phyloP scores from a whole-genome alignment of 73 alveolate genomes.

The Durusdinium trenchii region DNA sequence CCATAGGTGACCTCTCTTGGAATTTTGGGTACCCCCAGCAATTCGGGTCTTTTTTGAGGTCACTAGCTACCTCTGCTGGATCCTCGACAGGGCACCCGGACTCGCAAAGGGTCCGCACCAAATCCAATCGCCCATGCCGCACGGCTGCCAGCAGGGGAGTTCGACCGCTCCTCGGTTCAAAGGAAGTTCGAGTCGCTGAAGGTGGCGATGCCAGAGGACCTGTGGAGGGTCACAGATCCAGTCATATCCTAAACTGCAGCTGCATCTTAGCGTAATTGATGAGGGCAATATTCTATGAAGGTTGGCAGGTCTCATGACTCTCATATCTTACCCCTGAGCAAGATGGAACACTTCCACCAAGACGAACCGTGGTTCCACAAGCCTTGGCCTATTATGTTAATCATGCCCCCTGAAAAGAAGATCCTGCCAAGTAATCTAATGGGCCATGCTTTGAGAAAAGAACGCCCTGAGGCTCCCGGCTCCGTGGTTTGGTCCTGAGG shows the following conservation, averaged over 20 bases:
- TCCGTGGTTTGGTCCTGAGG: constrained; percentile 75
- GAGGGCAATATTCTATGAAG: too few relatives aligned
- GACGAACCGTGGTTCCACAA: too few relatives aligned
- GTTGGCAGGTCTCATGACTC: too few relatives aligned
- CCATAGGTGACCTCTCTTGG: not conserved
- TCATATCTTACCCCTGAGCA: too few relatives aligned
- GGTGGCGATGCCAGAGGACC: not conserved
- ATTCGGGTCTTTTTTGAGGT: too few relatives aligned
- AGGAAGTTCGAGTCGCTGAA: not conserved
- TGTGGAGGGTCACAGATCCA: not conserved
- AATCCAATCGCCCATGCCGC: constrained; percentile 69
- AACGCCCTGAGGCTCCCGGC: not conserved
- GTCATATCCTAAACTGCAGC: too few relatives aligned
- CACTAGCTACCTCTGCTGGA: not conserved
- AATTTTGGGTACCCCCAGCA: not conserved
- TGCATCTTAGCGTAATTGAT: too few relatives aligned
- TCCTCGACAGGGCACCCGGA: not conserved
- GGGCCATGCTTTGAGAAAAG: too few relatives aligned
- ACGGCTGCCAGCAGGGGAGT: constrained; percentile 89
- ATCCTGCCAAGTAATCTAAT: too few relatives aligned
- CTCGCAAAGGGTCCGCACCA: constrained; percentile 87
- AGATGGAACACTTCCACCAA: too few relatives aligned
- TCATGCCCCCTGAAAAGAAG: too few relatives aligned
- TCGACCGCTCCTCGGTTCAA: constrained; percentile 42
- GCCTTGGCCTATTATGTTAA: too few relatives aligned